A percentile compares a stretch with the other conserved stretches of the same genome.
These are phyloP conservation scores for Yamadazyma atlantica DNA, from an alignment of 1,139 yeast species.

Conservation along the genomic window DNA sequence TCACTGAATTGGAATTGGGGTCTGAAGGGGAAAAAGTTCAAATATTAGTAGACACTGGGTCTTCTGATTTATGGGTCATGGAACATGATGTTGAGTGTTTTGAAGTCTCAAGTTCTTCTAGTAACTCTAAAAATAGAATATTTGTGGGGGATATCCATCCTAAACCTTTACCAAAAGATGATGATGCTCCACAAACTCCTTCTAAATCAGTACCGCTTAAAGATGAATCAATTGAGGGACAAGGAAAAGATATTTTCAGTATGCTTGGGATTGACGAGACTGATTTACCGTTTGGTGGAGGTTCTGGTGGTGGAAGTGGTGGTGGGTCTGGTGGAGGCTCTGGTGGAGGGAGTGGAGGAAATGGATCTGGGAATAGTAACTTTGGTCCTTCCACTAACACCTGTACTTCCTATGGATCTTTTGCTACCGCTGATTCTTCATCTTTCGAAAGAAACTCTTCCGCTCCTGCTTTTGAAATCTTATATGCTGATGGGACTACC, in stretches of 20 bases:
- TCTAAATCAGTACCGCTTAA: conserved; percentile 4
- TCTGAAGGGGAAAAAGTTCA: conserved; percentile 28
- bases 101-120: conserved; percentile 2
- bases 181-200: conserved; percentile 4
- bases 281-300: conserved; percentile 4
- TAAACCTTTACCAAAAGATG: not conserved
- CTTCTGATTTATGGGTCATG: conserved; percentile 50
- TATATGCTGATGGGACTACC: conserved; percentile 51
- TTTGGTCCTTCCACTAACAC: conserved; percentile 17
- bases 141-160: conserved; percentile 10
- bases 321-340: conserved; percentile 3
- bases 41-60: conserved; percentile 46
- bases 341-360: conserved; percentile 7
- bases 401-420: conserved; percentile 42
- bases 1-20: conserved; percentile 41
- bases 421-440: conserved; percentile 32
- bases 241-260: conserved; percentile 13
- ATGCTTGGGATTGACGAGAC: conserved; percentile 9
- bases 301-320: conserved; percentile 4
- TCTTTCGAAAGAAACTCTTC: conserved; percentile 33
- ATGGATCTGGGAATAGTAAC: conserved; percentile 7
- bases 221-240: conserved; percentile 1
- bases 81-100: conserved; percentile 30
- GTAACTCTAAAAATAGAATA: conserved; percentile 3
- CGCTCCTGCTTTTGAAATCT: conserved; percentile 39